Percentiles rank a stretch among this genome's conserved stretches.
These are phyloP conservation scores for Syncephalastrum contaminatum DNA, from an alignment of 371 early-diverging fungal genomes.

Conservation along the genomic window DNA sequence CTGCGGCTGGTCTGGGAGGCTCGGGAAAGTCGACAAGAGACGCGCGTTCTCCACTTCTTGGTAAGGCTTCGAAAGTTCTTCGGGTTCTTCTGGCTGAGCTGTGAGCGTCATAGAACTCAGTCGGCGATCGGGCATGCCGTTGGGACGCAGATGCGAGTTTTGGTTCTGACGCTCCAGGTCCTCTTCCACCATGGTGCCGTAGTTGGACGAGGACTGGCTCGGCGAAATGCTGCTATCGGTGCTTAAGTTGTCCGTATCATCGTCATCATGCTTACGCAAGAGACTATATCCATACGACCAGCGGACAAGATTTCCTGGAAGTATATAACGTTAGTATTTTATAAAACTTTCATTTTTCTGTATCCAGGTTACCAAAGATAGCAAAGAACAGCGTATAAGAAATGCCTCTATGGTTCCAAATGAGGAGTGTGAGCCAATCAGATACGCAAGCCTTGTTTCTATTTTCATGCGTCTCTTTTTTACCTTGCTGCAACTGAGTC, in stretches of 20 bases:
- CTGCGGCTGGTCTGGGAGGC: constrained; percentile 1
- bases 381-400: constrained; percentile 77
- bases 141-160: neutral
- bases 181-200: too few relatives aligned
- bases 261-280: constrained; percentile 26
- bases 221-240: too few relatives aligned
- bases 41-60: constrained; percentile 9
- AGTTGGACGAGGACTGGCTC: too few relatives aligned
- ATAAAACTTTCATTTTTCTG: too few relatives aligned
- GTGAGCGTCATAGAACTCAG: constrained; percentile 19
- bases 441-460: neutral
- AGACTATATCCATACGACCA: constrained; percentile 78
- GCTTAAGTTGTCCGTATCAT: constrained; percentile 1
- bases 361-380: constrained; percentile 60
- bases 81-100: constrained; percentile 11
- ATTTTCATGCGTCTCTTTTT: constrained; percentile 1
- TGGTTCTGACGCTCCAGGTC: too few relatives aligned
- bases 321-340: too few relatives aligned
- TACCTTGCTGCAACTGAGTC: constrained; percentile 65
- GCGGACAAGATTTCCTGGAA: constrained; percentile 42
- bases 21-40: constrained; percentile 11
- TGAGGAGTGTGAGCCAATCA: neutral
- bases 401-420: constrained; percentile 53
- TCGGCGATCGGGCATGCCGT: constrained; percentile 15
- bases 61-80: neutral